Conservation (phyloP, 495 filamentous ascomycete species). For the Apodospora peruviana region DNA sequence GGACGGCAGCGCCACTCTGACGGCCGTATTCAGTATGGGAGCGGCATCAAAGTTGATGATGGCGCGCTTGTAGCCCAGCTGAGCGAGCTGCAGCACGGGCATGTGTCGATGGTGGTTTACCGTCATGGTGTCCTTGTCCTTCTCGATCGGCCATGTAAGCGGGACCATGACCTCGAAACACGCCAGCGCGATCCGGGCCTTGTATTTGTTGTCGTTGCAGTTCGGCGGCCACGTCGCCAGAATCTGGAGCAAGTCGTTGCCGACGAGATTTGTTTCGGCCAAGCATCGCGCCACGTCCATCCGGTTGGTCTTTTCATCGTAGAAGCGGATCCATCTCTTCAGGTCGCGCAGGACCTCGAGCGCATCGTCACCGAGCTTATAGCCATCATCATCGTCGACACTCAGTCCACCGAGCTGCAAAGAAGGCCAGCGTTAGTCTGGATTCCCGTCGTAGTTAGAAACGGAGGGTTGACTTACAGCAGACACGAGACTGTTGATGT, state of each 20-base stretch:
- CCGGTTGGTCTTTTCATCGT: slow-evolving; percentile 89
- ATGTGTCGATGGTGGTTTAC: slow-evolving; percentile 88
- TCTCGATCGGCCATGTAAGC: slow-evolving; percentile 90
- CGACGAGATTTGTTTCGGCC: slow-evolving; percentile 87
- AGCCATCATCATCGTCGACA: slow-evolving; percentile 70
- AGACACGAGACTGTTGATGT: slow-evolving; percentile 86
- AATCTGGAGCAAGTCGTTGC: slow-evolving; percentile 85
- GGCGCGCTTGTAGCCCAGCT: slow-evolving; percentile 81
- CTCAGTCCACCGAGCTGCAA: slow-evolving; percentile 79
- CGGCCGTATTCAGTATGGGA: slow-evolving; percentile 68
- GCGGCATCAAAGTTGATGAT: slow-evolving; percentile 76
- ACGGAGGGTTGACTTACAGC: slow-evolving; percentile 58
- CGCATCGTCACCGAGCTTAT: slow-evolving; percentile 90
- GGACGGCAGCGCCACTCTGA: slow-evolving; percentile 78
- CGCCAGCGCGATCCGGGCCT: slow-evolving; percentile 64
- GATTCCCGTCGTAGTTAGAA: background rate
- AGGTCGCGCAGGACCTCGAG: slow-evolving; percentile 87
- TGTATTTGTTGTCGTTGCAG: slow-evolving; percentile 67
- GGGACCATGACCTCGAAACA: slow-evolving; percentile 91
- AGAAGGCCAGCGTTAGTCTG: background rate
- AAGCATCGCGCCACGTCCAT: slow-evolving; percentile 93
- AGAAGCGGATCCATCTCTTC: slow-evolving; percentile 87
- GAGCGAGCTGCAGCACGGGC: slow-evolving; percentile 80
- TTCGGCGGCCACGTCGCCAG: slow-evolving; percentile 71
- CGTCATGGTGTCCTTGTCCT: slow-evolving; percentile 70